phyloP scores from a whole-genome alignment of 169 alveolate species.

The Amoebophrya sp. region DNA sequence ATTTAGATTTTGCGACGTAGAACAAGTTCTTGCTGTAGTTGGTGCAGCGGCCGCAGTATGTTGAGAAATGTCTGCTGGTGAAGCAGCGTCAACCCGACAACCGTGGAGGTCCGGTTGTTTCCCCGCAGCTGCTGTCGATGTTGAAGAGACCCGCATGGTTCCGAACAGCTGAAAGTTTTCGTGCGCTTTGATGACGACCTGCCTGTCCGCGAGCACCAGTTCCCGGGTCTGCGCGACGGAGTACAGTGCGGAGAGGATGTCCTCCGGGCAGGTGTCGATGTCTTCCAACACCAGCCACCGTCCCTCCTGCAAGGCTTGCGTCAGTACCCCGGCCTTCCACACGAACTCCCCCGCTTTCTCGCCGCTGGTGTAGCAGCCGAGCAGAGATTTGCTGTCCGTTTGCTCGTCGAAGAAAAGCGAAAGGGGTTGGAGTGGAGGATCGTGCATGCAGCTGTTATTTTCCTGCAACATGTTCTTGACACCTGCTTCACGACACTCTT shows the following conservation, averaged over 20 bases:
- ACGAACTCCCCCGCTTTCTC: conserved; percentile 40
- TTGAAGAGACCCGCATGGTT: background rate
- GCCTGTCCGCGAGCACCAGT: background rate
- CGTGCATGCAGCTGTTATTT: background rate
- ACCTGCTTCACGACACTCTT: too few relatives aligned
- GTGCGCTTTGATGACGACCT: background rate
- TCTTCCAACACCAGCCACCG: conserved; percentile 46
- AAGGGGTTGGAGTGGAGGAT: background rate
- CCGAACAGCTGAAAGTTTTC: background rate
- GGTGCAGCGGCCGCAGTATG: too few relatives aligned
- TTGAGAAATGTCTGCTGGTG: too few relatives aligned
- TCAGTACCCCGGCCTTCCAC: conserved; percentile 44
- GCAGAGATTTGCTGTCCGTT: conserved; percentile 1
- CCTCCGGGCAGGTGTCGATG: conserved; percentile 39
- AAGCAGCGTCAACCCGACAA: too few relatives aligned
- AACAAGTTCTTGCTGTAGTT: too few relatives aligned
- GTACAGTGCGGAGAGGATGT: background rate
- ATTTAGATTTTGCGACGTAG: too few relatives aligned
- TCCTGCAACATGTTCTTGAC: background rate
- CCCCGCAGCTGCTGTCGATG: background rate
- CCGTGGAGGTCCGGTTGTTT: too few relatives aligned
- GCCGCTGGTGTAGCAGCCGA: background rate
- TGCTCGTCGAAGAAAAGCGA: conserved; percentile 18
- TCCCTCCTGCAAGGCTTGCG: conserved; percentile 41
- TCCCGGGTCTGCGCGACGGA: background rate